phyloP scores from a whole-genome alignment of 495 filamentous ascomycete genomes.

The Diplogelasinospora grovesii region DNA sequence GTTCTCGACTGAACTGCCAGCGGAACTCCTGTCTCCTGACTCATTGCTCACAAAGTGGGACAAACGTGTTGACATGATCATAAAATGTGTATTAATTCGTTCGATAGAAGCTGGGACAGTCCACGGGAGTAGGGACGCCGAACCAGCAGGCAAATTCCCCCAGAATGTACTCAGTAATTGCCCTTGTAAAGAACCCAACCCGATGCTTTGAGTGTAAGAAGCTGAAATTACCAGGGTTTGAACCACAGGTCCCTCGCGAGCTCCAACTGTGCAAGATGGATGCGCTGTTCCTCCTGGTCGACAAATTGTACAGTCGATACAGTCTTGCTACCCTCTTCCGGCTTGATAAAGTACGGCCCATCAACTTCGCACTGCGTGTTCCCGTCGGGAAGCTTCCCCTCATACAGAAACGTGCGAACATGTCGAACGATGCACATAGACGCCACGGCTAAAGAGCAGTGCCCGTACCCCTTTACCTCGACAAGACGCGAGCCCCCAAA shows the following conservation, averaged over 20 bases:
- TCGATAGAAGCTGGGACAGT: no score
- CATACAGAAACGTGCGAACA: constrained; percentile 30
- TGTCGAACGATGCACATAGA: constrained; percentile 32
- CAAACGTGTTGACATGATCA: no score
- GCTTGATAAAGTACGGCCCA: constrained; percentile 27
- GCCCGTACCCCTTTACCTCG: constrained; percentile 39
- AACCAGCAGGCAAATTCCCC: no score
- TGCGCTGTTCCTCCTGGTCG: constrained; percentile 15
- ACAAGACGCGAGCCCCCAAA: constrained; percentile 35
- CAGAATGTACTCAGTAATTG: no score
- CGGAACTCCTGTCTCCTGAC: no score
- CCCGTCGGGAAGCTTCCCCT: constrained; percentile 31
- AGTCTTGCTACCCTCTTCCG: constrained; percentile 12
- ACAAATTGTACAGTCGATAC: constrained; percentile 5
- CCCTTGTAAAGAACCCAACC: no score
- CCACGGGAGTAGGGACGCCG: no score
- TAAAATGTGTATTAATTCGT: no score
- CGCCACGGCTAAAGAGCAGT: constrained; percentile 35
- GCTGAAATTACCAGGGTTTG: constrained; percentile 1
- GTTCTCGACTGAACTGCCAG: no score
- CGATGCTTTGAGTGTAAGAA: no score
- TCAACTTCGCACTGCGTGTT: constrained; percentile 30
- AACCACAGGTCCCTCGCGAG: constrained; percentile 19
- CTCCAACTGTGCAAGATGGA: constrained; percentile 24
- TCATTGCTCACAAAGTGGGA: no score